Percentiles rank a stretch among this genome's conserved stretches.
Conservation (phyloP, 208 protist species). For the Leishmania aethiopica region DNA sequence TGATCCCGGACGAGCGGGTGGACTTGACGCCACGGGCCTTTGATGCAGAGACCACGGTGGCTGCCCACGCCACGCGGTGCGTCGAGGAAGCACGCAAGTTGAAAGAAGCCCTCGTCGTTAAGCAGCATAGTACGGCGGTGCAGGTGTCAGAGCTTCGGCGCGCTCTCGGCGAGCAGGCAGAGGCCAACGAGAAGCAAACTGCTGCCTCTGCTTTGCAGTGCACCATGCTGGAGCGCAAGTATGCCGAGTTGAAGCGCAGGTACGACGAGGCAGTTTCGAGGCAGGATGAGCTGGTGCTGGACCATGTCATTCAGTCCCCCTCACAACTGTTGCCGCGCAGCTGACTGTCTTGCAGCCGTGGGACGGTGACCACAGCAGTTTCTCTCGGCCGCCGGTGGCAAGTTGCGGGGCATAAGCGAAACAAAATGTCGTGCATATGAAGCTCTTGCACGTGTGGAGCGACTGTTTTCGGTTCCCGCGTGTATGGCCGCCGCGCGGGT, state of each 20-base stretch:
- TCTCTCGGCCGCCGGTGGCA: not conserved
- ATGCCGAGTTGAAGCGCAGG: constrained; percentile 9
- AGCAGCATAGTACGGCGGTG: constrained; percentile 15
- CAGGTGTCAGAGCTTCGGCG: constrained; percentile 26
- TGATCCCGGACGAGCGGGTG: constrained; percentile 3
- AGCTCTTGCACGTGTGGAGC: not conserved
- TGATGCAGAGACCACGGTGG: constrained; percentile 9
- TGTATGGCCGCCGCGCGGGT: not conserved
- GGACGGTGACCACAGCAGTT: not conserved
- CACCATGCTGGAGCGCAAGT: constrained; percentile 11
- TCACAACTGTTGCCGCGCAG: not conserved
- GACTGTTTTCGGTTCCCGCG: not conserved
- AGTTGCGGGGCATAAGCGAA: not conserved
- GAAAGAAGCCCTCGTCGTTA: constrained; percentile 20
- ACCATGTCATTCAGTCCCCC: constrained; percentile 24
- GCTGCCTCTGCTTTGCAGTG: constrained; percentile 1
- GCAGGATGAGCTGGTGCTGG: constrained; percentile 11
- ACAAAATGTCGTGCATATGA: not conserved
- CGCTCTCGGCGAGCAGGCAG: constrained; percentile 23
- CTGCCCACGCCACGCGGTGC: constrained; percentile 20
- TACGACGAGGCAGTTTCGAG: not conserved
- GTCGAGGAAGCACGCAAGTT: constrained; percentile 23
- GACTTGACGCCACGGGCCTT: constrained; percentile 22
- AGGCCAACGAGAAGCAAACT: constrained; percentile 2
- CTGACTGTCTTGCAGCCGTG: not conserved